phyloP scores from a whole-genome alignment of 257 asterid genomes.

The Paulownia fortunei region DNA sequence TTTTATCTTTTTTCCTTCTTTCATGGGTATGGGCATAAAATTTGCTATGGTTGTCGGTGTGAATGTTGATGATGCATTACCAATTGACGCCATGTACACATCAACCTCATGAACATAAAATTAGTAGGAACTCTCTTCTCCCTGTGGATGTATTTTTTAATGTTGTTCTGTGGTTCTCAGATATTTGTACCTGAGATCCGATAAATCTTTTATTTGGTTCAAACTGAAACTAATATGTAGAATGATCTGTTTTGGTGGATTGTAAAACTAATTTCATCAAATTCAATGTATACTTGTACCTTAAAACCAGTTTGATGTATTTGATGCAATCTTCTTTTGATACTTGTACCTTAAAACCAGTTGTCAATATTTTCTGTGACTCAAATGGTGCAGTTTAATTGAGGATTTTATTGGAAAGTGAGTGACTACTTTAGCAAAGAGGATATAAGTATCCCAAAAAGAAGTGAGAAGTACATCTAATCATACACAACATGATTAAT shows the following conservation, averaged over 20 bases:
- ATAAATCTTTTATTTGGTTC: not conserved
- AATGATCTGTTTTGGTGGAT: not conserved
- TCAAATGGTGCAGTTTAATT: not conserved
- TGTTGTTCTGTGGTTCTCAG: not conserved
- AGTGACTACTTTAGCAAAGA: not conserved
- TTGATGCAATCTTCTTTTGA: not conserved
- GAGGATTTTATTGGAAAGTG: not conserved
- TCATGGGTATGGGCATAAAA: not conserved
- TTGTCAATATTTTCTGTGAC: not conserved
- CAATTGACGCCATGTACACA: not conserved
- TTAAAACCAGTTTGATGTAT: not conserved
- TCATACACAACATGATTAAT: not conserved
- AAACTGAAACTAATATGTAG: not conserved
- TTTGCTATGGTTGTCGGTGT: not conserved
- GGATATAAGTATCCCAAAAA: not conserved
- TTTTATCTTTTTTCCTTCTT: not conserved
- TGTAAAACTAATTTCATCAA: not conserved
- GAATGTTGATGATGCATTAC: not conserved
- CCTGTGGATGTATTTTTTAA: not conserved
- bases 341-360: not conserved
- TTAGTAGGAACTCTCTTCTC: not conserved
- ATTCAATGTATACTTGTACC: not conserved
- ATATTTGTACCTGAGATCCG: not conserved
- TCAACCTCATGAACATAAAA: not conserved
- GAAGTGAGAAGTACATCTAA: not conserved